Percentiles rank a stretch among this genome's conserved stretches.
Conservation (phyloP, 129 eudicot species). For the Helianthus tuberosus region DNA sequence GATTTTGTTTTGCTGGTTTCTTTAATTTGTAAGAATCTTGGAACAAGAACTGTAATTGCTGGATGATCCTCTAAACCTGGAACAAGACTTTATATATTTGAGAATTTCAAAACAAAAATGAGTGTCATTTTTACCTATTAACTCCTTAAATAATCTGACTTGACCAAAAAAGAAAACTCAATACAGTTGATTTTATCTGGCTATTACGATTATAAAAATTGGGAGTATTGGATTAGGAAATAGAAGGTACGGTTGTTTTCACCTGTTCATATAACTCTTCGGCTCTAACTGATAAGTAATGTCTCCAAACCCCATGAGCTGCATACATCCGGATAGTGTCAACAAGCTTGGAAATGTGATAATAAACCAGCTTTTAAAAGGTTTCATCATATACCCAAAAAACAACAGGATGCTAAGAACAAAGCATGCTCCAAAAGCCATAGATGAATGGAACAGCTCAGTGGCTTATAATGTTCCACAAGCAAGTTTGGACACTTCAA, state of each 20-base stretch:
- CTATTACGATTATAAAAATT: neutral
- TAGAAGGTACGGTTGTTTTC: constrained; percentile 1
- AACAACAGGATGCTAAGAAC: constrained; percentile 49
- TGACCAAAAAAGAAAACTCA: neutral
- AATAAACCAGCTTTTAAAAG: constrained; percentile 36
- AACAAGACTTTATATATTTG: neutral
- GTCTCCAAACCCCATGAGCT: constrained; percentile 71
- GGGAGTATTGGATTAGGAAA: neutral
- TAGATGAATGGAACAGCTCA: constrained; percentile 56
- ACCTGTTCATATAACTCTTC: constrained; percentile 92
- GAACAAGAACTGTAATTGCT: no score
- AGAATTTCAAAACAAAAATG: neutral
- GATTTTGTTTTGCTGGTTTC: no score
- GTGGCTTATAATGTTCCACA: constrained; percentile 62
- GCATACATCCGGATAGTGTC: constrained; percentile 50
- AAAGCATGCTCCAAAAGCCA: constrained; percentile 76
- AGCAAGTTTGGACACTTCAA: constrained; percentile 78
- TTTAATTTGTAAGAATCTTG: no score
- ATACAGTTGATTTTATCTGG: neutral
- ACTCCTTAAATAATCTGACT: constrained; percentile 3
- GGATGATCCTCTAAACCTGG: no score
- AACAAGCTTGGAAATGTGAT: constrained; percentile 41
- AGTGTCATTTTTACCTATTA: neutral
- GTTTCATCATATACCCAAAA: constrained; percentile 62
- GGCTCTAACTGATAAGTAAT: constrained; percentile 64